phyloP scores from a whole-genome alignment of 306 rosid genomes.

The Boehmeria nivea region DNA sequence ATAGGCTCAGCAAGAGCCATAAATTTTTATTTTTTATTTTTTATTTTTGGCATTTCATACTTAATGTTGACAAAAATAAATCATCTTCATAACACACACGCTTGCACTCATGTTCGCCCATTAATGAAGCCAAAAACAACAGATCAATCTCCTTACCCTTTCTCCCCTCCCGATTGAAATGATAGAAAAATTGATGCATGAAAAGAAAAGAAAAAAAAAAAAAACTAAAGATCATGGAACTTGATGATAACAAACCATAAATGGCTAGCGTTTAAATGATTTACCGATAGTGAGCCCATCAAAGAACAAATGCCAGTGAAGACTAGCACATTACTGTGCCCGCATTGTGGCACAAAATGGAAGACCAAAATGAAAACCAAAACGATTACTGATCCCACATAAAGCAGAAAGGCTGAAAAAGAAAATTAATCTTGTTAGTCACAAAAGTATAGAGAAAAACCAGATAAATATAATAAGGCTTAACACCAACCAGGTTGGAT shows the following conservation, averaged over 20 bases:
- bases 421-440: constrained; percentile 14
- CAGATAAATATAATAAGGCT: constrained; percentile 12
- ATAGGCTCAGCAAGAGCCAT: not conserved
- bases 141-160: not conserved
- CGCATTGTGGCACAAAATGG: constrained; percentile 71
- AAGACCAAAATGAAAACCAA: constrained; percentile 68
- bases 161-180: not conserved
- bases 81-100: not conserved
- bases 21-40: too few species aligned
- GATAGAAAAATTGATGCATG: not conserved
- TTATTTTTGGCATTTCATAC: not conserved
- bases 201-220: too few species aligned
- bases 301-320: constrained; percentile 80
- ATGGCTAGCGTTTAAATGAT: constrained; percentile 9
- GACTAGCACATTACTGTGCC: constrained; percentile 69
- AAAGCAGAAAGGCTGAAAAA: constrained; percentile 68
- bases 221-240: not conserved
- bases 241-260: constrained; percentile 10
- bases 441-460: constrained; percentile 5
- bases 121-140: not conserved
- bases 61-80: not conserved
- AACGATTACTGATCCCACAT: constrained; percentile 55
- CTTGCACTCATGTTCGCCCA: too few species aligned
- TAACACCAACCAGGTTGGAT: constrained; percentile 70
- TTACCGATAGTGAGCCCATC: constrained; percentile 90